Base-by-base conservation (phyloP, 1,284 basidiomycete species). In the Meira miltonrushii region DNA sequence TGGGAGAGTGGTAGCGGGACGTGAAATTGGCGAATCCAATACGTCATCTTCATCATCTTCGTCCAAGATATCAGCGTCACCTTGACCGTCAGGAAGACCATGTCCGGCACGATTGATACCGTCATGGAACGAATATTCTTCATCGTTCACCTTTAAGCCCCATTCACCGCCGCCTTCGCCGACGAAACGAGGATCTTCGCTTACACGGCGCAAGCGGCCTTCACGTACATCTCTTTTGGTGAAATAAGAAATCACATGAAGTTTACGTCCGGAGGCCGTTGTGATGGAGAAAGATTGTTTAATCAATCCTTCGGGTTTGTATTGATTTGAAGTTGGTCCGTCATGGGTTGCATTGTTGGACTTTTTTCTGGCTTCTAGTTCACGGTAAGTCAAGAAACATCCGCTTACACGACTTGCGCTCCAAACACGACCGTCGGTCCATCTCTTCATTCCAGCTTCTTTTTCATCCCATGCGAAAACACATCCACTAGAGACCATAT, bases 391-490 rank as follows among this genome's bases (percentile, higher is more conserved):
- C 12, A 82, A 68, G 68, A 82, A 82, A 54, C 81, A 81, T 13
- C 80, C 80, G 43, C 80, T 80, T 7, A 82, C 81, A 33, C 81
- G 71, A 19, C 80, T 81, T 12, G 81, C 81, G 43, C 80, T 81
- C 81, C 81, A 82, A 50, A 80, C 75, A 41, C 79, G 72, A 6
- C 81, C 81, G 65, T 82, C 81, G 6, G 81, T 82, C 81, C 81
- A 82, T 10, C 81, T 63, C n/a, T 80, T 71, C 80, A 82, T 82
- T 58, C 74, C 71, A 13, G 75, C 74, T 58, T 76, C 72, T 54
- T 74, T 69, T 53, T 77, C 75, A 50, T 76, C 74, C 72, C 74
- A 77, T 10, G 71, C 74, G 64, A 77, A 77, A 54, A 77, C 65
- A 49, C 67, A 69, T 15, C 75, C 75, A 3, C 67, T 67, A 49